Base-by-base conservation (phyloP, 306 rosid species). In the Corylus americana region DNA sequence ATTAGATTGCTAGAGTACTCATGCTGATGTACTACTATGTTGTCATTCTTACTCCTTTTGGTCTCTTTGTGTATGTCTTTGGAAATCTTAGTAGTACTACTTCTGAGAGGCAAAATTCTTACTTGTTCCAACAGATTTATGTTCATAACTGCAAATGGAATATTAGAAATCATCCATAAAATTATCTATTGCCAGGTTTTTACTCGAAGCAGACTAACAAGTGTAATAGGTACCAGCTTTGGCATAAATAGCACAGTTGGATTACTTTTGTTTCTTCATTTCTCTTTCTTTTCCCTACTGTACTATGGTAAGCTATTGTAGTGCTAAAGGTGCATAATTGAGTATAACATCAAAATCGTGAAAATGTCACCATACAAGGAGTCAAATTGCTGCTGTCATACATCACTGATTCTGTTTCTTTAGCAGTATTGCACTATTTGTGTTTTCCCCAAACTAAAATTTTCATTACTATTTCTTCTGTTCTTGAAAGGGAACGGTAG, bases 401-500 rank as follows among this genome's bases (percentile, higher is more conserved):
- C 44, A 18, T 18, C 29, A 42, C 22, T 4, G 31, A 4, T 68
- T 68, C 42, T 42, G 29, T n/a, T 67, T 27, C 51, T 39, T n/a
- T 68, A 17, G 72, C 51, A 42, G 4, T 68, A n/a, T 68, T 18
- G 3, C 14, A 5, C 16, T 35, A 44, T 57, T 8, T 16, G 5
- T 20, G 31, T 63, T 5, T 31, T 78, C 39, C 50, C 55, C 18
- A 2, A 7, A 66, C 49, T 54, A 58, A 74, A 42, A 7, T 6
- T 68, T 47, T 68, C 57, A 55, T 53, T 27, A 39, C 2, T 17
- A 49, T 13, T 66, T 50, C 39, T 66, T 67, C 13, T 61, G 76
- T 67, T 61, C 54, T 37, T 57, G 62, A 27, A 16, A 90, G 98
- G 98, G 98, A 85, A 94, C 98, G 12, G 87, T 91, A 14, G 87